phyloP scores from a whole-genome alignment of 495 filamentous ascomycete genomes.

The Neurospora sp. region DNA sequence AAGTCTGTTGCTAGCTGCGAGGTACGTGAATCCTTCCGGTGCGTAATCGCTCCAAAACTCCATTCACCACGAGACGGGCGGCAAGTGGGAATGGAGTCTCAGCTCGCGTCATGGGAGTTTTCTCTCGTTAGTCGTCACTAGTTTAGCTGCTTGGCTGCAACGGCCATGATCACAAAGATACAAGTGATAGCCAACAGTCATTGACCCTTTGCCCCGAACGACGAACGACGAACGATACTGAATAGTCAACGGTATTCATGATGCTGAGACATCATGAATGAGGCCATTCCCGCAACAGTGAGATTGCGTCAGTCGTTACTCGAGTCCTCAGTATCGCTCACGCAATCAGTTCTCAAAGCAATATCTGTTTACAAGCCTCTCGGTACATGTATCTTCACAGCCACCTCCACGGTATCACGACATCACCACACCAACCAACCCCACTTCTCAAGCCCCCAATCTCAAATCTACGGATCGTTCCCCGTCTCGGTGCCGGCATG shows the following conservation, averaged over 20 bases:
- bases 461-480: neutral
- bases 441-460: neutral
- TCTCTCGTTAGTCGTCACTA: neutral
- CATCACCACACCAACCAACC: neutral
- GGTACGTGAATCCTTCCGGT: neutral
- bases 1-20: neutral
- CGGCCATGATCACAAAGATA: neutral
- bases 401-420: neutral
- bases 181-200: neutral
- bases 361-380: neutral
- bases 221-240: neutral
- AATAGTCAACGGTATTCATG: neutral
- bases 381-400: neutral
- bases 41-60: neutral
- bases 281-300: neutral
- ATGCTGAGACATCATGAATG: neutral
- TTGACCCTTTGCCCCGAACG: neutral
- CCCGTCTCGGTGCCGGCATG: neutral
- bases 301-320: neutral
- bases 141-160: neutral
- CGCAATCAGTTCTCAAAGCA: neutral
- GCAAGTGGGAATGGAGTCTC: neutral
- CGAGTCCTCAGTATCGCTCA: neutral
- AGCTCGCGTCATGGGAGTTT: neutral
- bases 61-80: neutral